phyloP scores from a whole-genome alignment of 2,329 filamentous ascomycete genomes.

The Monascus ruber region DNA sequence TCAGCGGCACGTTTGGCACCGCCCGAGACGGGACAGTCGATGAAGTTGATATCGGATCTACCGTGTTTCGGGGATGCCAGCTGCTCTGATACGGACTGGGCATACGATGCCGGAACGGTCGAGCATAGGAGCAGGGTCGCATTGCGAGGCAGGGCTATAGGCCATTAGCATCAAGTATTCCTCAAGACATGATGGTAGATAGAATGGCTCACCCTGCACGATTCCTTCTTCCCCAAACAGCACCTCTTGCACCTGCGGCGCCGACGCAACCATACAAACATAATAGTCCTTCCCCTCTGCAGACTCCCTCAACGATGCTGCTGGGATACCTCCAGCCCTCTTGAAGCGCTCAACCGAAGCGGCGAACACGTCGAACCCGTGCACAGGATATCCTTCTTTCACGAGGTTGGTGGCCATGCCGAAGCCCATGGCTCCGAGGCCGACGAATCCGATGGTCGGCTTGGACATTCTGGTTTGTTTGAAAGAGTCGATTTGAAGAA shows the following conservation, averaged over 20 bases:
- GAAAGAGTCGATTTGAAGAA: background rate
- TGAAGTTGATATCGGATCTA: slow-evolving; percentile 47
- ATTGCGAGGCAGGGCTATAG: slow-evolving; percentile 40
- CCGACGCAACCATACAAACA: slow-evolving; percentile 66
- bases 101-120: slow-evolving; percentile 57
- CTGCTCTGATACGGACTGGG: slow-evolving; percentile 47
- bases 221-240: slow-evolving; percentile 51
- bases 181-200: too few species aligned
- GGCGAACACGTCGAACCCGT: slow-evolving; percentile 59
- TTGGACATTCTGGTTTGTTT: slow-evolving; percentile 27
- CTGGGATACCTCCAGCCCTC: slow-evolving; percentile 49
- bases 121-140: slow-evolving; percentile 57
- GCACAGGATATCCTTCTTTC: slow-evolving; percentile 54
- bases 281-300: slow-evolving; percentile 50
- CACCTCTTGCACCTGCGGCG: slow-evolving; percentile 55
- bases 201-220: slow-evolving; percentile 12
- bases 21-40: slow-evolving; percentile 64
- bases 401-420: slow-evolving; percentile 69
- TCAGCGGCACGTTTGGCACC: slow-evolving; percentile 57
- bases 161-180: too few species aligned
- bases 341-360: slow-evolving; percentile 57
- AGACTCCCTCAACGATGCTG: slow-evolving; percentile 49
- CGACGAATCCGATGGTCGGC: slow-evolving; percentile 53
- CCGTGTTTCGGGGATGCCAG: slow-evolving; percentile 44
- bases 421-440: slow-evolving; percentile 72